Base-by-base conservation (phyloP, 1,284 basidiomycete species). In the Mycena citricolor region DNA sequence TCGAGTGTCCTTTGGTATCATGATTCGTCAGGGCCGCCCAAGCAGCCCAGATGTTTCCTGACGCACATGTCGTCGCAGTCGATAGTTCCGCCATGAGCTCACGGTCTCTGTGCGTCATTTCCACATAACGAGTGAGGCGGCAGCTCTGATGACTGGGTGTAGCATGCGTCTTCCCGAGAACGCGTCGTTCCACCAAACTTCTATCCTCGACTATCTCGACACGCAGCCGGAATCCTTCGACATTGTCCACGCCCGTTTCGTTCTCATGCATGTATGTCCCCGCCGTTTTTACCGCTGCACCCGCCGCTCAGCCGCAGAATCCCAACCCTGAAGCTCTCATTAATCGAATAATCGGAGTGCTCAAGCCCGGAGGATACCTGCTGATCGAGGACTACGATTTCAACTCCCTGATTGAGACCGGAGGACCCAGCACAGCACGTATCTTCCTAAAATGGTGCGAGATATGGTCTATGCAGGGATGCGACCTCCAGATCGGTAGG, bases 21-120 rank as follows among this genome's bases (percentile, higher is more conserved):
- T n/a, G n/a, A n/a, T n/a, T n/a, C n/a, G n/a, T n/a, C 28, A 55
- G 57, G 59, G 57, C 57, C 4, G 53, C 56, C 19, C 51, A 60
- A 25, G 51, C 52, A 10, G 59, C 57, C 23, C 40, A 44, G 20
- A 31, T 43, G 14, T 60, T 49, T 40, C 59, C 59, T 0, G 40
- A 51, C 6, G 57, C 58, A 10, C 39, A 57, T n/a, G 57, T 61
- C 14, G 26, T 49, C 11, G 59, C 56, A 6, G 45, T 55, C 3
- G 59, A 61, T 32, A 42, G 55, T 16, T 43, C 39, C n/a, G 49
- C 51, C 1, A 37, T 59, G 24, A 48, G 54, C 4, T 29, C 39
- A 17, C 45, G 53, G 59, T 59, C 22, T 21, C 49, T 42, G 26
- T 19, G 20, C 14, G 28, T 4, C 4, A 16, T 7, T 22, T 4